Base-by-base conservation (phyloP, 2,329 filamentous ascomycete species). In the Trichocomaceae sp. region DNA sequence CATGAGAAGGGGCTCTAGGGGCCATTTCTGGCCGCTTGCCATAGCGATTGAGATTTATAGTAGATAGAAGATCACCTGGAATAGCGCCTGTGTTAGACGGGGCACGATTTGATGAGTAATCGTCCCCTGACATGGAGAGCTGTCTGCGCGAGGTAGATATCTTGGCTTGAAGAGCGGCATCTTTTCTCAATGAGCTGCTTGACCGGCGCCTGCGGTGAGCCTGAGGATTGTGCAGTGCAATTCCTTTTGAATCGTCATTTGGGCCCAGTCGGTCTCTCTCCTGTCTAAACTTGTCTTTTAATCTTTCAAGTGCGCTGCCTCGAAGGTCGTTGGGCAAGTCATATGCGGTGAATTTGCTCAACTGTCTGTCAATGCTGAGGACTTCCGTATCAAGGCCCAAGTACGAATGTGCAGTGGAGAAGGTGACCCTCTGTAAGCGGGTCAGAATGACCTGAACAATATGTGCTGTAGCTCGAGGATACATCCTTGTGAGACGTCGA, bases 381-480 rank as follows among this genome's bases (percentile, higher is more conserved):
- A 99, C 92, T 65, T 99, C 93, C 39, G 85, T 88, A 0, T 90
- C 95, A 42, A 99, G 73, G 1, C 95, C 93, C 15, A 99, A 82
- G 64, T 99, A 99, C 52, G 88, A 88, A 76, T 96, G 93, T 0
- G 90, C 93, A 10, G 95, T 97, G 0, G 91, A 88, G 52, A 99
- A 83, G 0, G 93, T 99, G 2, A 99, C 95, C 62, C 95, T 80
- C 68, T 99, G 92, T 50, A 99, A 85, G 48, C 95, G 83, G 2
- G 95, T 96, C 31, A 99, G 75, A 58, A 99, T 99, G 46, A 99
- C 92, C 67, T 99, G 93, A 5, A 99, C 90, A 60, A 99, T 97
- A 66, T 99, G 95, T 1, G 93, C 87, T 2, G 93, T 96, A 9
- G 95, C 91, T 74, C 95, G 95, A 9, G 93, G 93, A 63, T 97